These are phyloP conservation scores for Rhynchosporium graminicola DNA, from an alignment of 2,329 filamentous ascomycete genomes.

Conservation along the genomic window DNA sequence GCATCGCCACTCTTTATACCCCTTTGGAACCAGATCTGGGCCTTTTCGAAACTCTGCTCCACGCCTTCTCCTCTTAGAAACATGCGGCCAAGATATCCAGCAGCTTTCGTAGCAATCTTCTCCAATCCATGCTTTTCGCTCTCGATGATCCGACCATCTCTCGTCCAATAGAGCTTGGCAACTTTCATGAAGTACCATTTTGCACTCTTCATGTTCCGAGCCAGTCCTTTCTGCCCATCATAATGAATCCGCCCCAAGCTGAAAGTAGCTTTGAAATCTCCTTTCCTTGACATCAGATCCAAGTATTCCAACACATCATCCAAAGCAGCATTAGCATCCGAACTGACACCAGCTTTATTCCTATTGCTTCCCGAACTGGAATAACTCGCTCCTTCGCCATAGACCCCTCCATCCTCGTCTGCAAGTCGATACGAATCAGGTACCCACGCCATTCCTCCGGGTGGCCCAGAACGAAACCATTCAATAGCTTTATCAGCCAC, in stretches of 20 bases:
- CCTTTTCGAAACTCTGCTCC: slow-evolving; percentile 64
- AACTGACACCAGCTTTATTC: slow-evolving; percentile 68
- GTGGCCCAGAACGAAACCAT: slow-evolving; percentile 87
- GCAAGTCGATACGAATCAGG: slow-evolving; percentile 82
- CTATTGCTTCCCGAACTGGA: slow-evolving; percentile 85
- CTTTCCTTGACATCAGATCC: slow-evolving; percentile 71
- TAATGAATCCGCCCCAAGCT: slow-evolving; percentile 70
- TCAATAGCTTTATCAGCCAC: slow-evolving; percentile 91
- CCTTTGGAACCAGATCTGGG: slow-evolving; percentile 67
- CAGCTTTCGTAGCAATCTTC: slow-evolving; percentile 67
- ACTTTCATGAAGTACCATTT: slow-evolving; percentile 70
- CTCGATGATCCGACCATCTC: slow-evolving; percentile 59
- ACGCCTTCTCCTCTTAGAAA: slow-evolving; percentile 71
- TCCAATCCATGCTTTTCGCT: slow-evolving; percentile 60
- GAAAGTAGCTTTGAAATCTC: slow-evolving; percentile 70
- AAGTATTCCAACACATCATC: slow-evolving; percentile 94
- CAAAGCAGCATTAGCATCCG: slow-evolving; percentile 80
- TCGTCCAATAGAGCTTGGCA: slow-evolving; percentile 67
- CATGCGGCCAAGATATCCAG: slow-evolving; percentile 71
- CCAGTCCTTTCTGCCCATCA: slow-evolving; percentile 63
- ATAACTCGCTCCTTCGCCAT: slow-evolving; percentile 91
- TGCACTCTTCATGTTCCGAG: slow-evolving; percentile 61
- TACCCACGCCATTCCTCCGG: slow-evolving; percentile 78
- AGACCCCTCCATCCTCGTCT: slow-evolving; percentile 88
- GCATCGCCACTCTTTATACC: slow-evolving; percentile 65